Base-by-base conservation (phyloP, 495 filamentous ascomycete genomes). In the Lasiosphaeria ovina region DNA sequence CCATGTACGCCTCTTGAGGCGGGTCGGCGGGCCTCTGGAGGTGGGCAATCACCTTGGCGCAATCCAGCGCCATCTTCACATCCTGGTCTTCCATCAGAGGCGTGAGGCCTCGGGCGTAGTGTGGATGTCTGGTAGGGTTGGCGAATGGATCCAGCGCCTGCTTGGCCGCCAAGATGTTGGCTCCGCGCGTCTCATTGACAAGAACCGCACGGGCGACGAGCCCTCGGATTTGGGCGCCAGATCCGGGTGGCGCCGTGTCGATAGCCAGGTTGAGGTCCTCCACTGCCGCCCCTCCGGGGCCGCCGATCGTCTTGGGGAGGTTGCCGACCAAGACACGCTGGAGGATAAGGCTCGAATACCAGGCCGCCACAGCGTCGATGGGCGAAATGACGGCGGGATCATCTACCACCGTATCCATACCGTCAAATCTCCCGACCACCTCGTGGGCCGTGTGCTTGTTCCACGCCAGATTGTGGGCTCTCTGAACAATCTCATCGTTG, bases 401-500 rank as follows among this genome's bases (percentile, higher is more conserved):
- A 40, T 93, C 90, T 17, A 93, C 89, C 10, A 96, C 91, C 12
- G 85, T 80, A 69, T 96, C 89, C 76, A 96, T 88, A 33, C 89
- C 83, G 48, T 88, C 88, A 54, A 87, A 86, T 35, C 82, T 74
- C 9, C 81, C 78, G 16, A 79, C 75, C 1, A 85, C 80, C 32
- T 87, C 82, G 63, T 88, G 79, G 12, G 85, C 84, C 1, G 87
- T 93, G 6, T 83, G 85, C 56, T 83, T 82, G 68, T 96, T 95
- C 88, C 91, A 97, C 8, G 91, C 90, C 4, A 98, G 82, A 69
- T 96, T 96, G 62, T 92, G 91, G 2, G 92, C 92, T 51, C 92
- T 84, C 70, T 97, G 92, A 44, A 92, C 81, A 57, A 96, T 89
- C 60, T 76, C 76, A 56, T 87, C 82, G 59, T 85, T 85, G 69